Evolutionary conservation across 106 monocot species (phyloP).

Genomic region (Chionographis japonica): DNA sequence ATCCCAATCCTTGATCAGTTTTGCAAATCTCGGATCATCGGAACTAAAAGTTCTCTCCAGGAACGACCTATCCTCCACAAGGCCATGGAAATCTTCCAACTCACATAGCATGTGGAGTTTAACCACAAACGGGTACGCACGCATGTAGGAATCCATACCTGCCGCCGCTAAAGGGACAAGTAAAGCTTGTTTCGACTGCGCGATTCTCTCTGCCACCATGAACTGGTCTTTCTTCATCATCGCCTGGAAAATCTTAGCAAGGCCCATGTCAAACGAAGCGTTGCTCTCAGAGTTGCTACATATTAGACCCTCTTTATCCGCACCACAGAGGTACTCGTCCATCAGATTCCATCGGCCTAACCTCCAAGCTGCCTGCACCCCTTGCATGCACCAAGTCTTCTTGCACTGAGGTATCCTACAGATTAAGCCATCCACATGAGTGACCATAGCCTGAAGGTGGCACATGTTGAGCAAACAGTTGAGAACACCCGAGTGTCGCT

Average conservation of each 20-base stretch:
- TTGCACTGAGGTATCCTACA: slow-evolving; percentile 75
- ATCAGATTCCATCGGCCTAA: slow-evolving; percentile 94
- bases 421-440: slow-evolving; percentile 96
- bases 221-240: slow-evolving; percentile 92
- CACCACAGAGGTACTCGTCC: slow-evolving; percentile 75
- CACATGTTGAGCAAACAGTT: slow-evolving; percentile 99
- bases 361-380: slow-evolving; percentile 98
- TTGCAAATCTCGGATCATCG: slow-evolving; percentile 58
- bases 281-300: slow-evolving; percentile 49
- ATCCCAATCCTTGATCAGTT: slow-evolving; percentile 87
- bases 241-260: slow-evolving; percentile 94
- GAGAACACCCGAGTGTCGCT: slow-evolving; percentile 84
- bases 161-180: slow-evolving; percentile 93
- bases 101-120: slow-evolving; percentile 96
- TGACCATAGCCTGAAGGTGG: slow-evolving; percentile 95
- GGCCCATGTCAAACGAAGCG: slow-evolving; percentile 89
- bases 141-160: slow-evolving; percentile 98
- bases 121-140: slow-evolving; percentile 94
- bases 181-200: slow-evolving; percentile 82
- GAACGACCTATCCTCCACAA: slow-evolving; percentile 74
- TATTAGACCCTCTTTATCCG: slow-evolving; percentile 49
- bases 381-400: slow-evolving; percentile 96
- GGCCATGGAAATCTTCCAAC: slow-evolving; percentile 74
- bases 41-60: slow-evolving; percentile 50
- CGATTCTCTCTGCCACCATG: slow-evolving; percentile 75